A percentile compares a stretch with the other conserved stretches of the same genome.
Evolutionary conservation across 129 eudicot genomes (phyloP).

Genomic region (Centella asiatica): DNA sequence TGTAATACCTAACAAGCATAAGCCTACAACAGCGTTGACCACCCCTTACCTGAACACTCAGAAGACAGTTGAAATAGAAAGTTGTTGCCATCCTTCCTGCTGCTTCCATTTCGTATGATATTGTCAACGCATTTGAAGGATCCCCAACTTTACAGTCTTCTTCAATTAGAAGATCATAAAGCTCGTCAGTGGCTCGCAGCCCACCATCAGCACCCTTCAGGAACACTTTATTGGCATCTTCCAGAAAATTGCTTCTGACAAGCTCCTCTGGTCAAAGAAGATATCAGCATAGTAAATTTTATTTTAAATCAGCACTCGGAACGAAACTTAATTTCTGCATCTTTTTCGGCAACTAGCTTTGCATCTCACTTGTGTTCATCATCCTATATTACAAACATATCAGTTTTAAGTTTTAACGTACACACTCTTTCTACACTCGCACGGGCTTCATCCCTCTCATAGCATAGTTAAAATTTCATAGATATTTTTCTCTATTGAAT

Average conservation of each 20-base stretch:
- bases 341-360: too few relatives aligned
- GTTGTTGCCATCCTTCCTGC: constrained; percentile 98
- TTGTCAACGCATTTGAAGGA: constrained; percentile 92
- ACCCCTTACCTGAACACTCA: constrained; percentile 70
- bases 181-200: constrained; percentile 75
- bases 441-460: too few relatives aligned
- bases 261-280: constrained; percentile 66
- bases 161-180: constrained; percentile 80
- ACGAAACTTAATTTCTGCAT: background rate
- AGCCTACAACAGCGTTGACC: background rate
- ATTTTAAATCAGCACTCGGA: background rate
- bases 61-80: constrained; percentile 86
- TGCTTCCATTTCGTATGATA: constrained; percentile 98
- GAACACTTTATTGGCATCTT: constrained; percentile 87
- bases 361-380: too few relatives aligned
- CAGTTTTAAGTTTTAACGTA: too few relatives aligned
- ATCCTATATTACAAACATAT: too few relatives aligned
- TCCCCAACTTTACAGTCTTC: constrained; percentile 92
- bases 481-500: too few relatives aligned
- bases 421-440: too few relatives aligned
- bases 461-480: too few relatives aligned
- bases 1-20: background rate
- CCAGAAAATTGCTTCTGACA: constrained; percentile 58
- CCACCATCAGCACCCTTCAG: constrained; percentile 89
- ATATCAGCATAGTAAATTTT: constrained; percentile 5